These are phyloP conservation scores for Dendryphion nanum DNA, from an alignment of 2,329 filamentous ascomycete species.

Conservation along the genomic window DNA sequence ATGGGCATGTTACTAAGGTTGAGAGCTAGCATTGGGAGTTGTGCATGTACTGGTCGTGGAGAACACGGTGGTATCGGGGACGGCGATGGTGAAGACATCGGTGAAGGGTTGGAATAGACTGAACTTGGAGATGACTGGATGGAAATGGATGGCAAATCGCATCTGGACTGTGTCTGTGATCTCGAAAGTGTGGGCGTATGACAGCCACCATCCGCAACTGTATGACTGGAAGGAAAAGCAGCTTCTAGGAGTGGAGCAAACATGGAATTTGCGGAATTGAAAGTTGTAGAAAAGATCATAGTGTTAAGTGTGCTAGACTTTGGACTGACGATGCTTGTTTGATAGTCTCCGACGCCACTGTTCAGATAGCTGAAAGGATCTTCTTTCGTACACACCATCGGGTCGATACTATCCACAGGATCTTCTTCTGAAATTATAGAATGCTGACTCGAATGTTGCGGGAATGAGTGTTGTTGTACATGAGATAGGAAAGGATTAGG, in stretches of 20 bases:
- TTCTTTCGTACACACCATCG: conserved; percentile 23
- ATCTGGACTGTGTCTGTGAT: conserved; percentile 13
- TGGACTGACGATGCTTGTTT: too few species aligned
- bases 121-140: conserved; percentile 17
- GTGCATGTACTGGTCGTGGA: conserved; percentile 18
- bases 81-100: conserved; percentile 12
- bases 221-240: conserved; percentile 18
- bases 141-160: conserved; percentile 3
- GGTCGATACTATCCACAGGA: conserved; percentile 22
- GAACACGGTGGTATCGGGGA: conserved; percentile 21
- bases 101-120: conserved; percentile 13
- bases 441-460: conserved; percentile 24
- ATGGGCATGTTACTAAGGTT: conserved; percentile 23
- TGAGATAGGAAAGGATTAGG: conserved; percentile 11
- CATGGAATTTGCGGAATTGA: conserved; percentile 7
- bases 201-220: too few species aligned
- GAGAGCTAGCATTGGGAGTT: conserved; percentile 17
- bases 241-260: conserved; percentile 23
- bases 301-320: too few species aligned
- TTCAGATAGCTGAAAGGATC: conserved; percentile 20
- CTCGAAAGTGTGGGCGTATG: too few species aligned
- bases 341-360: conserved; percentile 16
- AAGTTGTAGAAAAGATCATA: too few species aligned
- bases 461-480: conserved; percentile 7
- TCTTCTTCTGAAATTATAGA: conserved; percentile 27